A percentile compares a stretch with the other conserved stretches of the same genome.
Evolutionary conservation across 345 rosid species (phyloP).

Genomic region (Cochlearia excelsa): DNA sequence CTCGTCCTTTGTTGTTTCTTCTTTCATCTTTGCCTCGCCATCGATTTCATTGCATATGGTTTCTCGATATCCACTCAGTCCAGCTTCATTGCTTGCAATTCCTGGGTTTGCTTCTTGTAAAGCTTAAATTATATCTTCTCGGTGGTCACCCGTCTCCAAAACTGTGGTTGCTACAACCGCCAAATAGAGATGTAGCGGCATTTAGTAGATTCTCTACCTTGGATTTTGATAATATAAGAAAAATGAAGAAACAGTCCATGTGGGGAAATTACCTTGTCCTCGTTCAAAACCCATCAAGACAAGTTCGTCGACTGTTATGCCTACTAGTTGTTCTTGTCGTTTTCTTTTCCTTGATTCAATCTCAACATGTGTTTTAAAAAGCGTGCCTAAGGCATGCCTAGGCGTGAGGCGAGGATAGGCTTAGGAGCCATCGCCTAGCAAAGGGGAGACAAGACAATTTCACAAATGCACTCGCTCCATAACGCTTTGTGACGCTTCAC

Average conservation of each 20-base stretch:
- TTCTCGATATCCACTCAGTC: constrained; percentile 8
- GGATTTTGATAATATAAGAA: background rate
- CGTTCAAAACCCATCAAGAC: constrained; percentile 92
- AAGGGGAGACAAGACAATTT: too few species aligned
- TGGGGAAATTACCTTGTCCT: constrained; percentile 50
- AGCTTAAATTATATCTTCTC: constrained; percentile 49
- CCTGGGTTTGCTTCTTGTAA: constrained; percentile 30
- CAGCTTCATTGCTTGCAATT: constrained; percentile 2
- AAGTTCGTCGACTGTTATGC: constrained; percentile 49
- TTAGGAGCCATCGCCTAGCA: too few species aligned
- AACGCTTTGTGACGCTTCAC: too few species aligned
- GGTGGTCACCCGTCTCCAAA: constrained; percentile 45
- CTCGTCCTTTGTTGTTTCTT: constrained; percentile 51
- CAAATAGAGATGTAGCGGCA: background rate
- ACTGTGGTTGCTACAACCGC: constrained; percentile 53
- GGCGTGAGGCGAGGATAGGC: too few species aligned
- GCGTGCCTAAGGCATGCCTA: too few species aligned
- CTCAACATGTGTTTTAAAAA: constrained; percentile 56
- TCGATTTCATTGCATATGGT: constrained; percentile 20
- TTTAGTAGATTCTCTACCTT: background rate
- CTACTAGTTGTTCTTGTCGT: constrained; percentile 43
- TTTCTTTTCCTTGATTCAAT: constrained; percentile 74
- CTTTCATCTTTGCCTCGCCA: constrained; percentile 53
- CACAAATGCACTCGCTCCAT: too few species aligned
- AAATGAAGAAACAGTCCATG: constrained; percentile 3